These are phyloP conservation scores for Rosa persica DNA, from an alignment of 306 rosid species.

Conservation along the genomic window DNA sequence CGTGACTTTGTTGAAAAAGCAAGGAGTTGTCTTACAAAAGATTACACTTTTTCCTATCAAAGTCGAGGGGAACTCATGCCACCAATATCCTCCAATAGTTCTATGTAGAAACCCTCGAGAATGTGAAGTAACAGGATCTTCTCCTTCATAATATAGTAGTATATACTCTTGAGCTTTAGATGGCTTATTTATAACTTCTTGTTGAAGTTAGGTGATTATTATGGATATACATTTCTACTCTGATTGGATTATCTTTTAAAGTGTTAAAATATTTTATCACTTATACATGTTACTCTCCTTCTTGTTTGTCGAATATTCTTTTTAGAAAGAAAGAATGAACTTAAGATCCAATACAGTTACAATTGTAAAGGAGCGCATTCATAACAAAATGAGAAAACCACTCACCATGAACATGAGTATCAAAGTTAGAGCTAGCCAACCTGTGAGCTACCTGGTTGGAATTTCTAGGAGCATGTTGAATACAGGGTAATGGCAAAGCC, in stretches of 20 bases:
- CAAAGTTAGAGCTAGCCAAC: no score
- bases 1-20: not conserved
- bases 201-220: not conserved
- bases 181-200: not conserved
- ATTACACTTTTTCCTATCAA: not conserved
- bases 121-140: not conserved
- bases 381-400: no score
- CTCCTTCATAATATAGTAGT: not conserved
- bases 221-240: not conserved
- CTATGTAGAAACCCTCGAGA: not conserved
- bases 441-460: no score
- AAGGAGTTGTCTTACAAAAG: constrained; percentile 2
- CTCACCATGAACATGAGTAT: no score
- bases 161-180: not conserved
- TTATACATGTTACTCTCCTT: no score
- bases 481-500: no score
- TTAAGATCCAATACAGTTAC: no score
- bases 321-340: no score
- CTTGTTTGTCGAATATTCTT: no score
- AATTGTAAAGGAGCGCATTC: no score
- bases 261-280: no score
- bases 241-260: not conserved
- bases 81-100: not conserved
- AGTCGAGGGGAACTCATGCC: not conserved
- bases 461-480: no score